Evolutionary conservation across 1,139 yeast species (phyloP).

Genomic region (Lodderomyces oxycetoniae): DNA sequence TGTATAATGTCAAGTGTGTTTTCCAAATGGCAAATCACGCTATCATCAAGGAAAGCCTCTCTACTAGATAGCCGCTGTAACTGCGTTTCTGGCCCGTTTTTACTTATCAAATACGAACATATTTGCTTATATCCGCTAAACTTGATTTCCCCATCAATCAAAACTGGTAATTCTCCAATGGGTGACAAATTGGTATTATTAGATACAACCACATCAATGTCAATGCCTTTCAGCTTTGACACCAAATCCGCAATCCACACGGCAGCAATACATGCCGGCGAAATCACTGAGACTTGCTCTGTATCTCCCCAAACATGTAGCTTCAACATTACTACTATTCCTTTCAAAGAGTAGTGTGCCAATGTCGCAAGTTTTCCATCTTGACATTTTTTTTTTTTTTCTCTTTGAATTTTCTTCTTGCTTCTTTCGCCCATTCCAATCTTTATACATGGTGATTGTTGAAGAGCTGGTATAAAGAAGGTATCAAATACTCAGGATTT

Average conservation of each 20-base stretch:
- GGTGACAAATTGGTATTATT: conserved; percentile 57
- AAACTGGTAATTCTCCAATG: conserved; percentile 52
- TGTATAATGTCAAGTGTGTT: conserved; percentile 46
- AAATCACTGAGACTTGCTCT: conserved; percentile 29
- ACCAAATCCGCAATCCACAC: conserved; percentile 28
- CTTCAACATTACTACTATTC: conserved; percentile 31
- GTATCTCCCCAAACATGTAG: conserved; percentile 58
- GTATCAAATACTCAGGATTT: too few relatives aligned
- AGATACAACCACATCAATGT: conserved; percentile 44
- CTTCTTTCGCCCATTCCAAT: too few relatives aligned
- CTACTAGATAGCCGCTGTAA: conserved; percentile 10
- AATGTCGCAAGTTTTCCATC: too few relatives aligned
- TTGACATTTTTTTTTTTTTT: too few relatives aligned
- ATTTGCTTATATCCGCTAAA: conserved; percentile 50
- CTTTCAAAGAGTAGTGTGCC: too few relatives aligned
- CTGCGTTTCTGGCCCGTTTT: conserved; percentile 15
- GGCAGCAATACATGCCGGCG: conserved; percentile 38
- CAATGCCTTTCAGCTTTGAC: conserved; percentile 8
- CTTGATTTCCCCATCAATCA: conserved; percentile 25
- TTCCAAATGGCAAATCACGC: conserved; percentile 29
- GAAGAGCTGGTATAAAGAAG: too few relatives aligned
- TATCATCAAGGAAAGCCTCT: conserved; percentile 22
- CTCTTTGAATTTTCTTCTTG: too few relatives aligned
- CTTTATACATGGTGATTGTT: too few relatives aligned
- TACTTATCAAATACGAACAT: conserved; percentile 20